Conservation (phyloP, 2,329 filamentous ascomycete species). For the Rutstroemia sp. region DNA sequence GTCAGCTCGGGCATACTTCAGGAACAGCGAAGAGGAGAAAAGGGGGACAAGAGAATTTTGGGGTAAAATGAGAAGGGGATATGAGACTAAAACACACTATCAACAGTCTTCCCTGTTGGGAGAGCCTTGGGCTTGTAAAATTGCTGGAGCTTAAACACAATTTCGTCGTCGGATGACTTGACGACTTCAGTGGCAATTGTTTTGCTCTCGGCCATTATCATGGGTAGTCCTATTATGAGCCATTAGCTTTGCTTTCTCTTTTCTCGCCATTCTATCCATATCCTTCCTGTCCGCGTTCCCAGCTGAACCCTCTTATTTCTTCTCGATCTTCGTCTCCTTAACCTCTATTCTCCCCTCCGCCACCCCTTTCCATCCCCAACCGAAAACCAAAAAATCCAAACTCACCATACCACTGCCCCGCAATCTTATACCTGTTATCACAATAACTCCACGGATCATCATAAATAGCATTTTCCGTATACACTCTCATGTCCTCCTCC, state of each 20-base stretch:
- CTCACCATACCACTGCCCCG: constrained; percentile 39
- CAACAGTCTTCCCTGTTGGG: constrained; percentile 13
- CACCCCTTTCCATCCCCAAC: too few species aligned
- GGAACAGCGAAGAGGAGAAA: neutral
- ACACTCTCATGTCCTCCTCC: constrained; percentile 42
- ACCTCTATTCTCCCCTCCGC: neutral
- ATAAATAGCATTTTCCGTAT: constrained; percentile 38
- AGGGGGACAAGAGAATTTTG: neutral
- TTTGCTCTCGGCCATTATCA: constrained; percentile 33
- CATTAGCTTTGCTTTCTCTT: neutral
- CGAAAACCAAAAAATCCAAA: neutral
- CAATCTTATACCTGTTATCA: constrained; percentile 43
- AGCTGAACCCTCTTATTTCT: too few species aligned
- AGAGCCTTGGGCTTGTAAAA: constrained; percentile 38
- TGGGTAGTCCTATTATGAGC: constrained; percentile 31
- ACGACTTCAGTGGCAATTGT: constrained; percentile 38
- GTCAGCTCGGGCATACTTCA: too few species aligned
- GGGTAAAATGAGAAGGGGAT: neutral
- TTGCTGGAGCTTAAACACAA: constrained; percentile 42
- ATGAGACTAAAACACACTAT: neutral
- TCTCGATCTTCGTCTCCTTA: too few species aligned
- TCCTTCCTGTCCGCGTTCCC: neutral
- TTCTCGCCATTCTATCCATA: neutral
- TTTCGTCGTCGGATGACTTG: constrained; percentile 30
- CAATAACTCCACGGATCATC: constrained; percentile 43